These are phyloP conservation scores for Talaromyces islandicus DNA, from an alignment of 2,329 filamentous ascomycete species.

Conservation along the genomic window DNA sequence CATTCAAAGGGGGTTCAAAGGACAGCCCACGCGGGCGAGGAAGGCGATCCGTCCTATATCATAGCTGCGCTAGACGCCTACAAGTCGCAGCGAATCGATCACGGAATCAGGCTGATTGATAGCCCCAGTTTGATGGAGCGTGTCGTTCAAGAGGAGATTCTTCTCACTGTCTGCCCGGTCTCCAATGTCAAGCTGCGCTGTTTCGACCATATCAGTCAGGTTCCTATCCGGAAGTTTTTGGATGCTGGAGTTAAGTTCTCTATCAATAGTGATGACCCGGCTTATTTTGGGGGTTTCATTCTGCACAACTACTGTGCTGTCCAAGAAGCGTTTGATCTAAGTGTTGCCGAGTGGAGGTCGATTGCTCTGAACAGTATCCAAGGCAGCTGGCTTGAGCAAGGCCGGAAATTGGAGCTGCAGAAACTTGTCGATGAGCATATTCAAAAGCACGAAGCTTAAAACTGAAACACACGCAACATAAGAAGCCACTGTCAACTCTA, in stretches of 20 bases:
- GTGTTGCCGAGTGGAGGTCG: slow-evolving; percentile 58
- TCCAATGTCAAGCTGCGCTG: slow-evolving; percentile 64
- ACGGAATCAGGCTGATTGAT: slow-evolving; percentile 62
- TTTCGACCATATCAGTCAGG: slow-evolving; percentile 46
- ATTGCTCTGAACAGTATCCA: slow-evolving; percentile 59
- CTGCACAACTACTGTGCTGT: slow-evolving; percentile 70
- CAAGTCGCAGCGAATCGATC: slow-evolving; percentile 63
- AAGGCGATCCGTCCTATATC: slow-evolving; percentile 64
- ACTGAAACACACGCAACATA: neutral
- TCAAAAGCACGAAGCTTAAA: neutral
- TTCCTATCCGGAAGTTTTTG: slow-evolving; percentile 59
- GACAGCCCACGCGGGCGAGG: slow-evolving; percentile 74
- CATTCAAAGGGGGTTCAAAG: slow-evolving; percentile 48
- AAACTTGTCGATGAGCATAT: slow-evolving; percentile 27
- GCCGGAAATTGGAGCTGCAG: slow-evolving; percentile 57
- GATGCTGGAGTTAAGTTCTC: slow-evolving; percentile 61
- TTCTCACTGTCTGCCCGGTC: slow-evolving; percentile 68
- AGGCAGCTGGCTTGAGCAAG: slow-evolving; percentile 63
- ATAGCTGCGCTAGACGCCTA: slow-evolving; percentile 56
- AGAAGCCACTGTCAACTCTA: no score
- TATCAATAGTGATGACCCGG: slow-evolving; percentile 69
- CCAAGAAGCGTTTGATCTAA: slow-evolving; percentile 63
- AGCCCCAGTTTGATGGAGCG: slow-evolving; percentile 54
- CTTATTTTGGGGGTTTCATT: slow-evolving; percentile 71
- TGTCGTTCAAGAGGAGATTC: slow-evolving; percentile 51